These are phyloP conservation scores for Tetrapyrgos nigripes DNA, from an alignment of 1,284 basidiomycete species.

Conservation along the genomic window DNA sequence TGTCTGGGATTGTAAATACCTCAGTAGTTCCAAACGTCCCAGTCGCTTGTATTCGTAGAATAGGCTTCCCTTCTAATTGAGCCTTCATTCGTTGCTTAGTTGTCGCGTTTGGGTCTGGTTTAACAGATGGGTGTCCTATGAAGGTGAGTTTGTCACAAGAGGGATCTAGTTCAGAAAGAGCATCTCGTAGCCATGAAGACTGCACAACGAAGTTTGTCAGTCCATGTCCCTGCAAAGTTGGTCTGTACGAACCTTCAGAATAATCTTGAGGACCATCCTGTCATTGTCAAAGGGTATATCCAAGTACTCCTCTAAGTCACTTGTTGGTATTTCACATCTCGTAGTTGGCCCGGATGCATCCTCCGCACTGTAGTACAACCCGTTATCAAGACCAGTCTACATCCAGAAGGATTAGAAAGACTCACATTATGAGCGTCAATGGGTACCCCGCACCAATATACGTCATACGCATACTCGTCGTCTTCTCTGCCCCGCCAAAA, in stretches of 20 bases:
- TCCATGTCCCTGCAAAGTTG: neutral
- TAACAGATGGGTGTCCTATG: conserved; percentile 68
- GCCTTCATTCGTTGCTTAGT: conserved; percentile 36
- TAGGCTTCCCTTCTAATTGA: conserved; percentile 50
- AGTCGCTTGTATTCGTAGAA: conserved; percentile 78
- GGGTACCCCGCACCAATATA: conserved; percentile 85
- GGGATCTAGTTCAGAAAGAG: conserved; percentile 88
- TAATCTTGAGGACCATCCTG: conserved; percentile 76
- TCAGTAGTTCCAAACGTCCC: conserved; percentile 87
- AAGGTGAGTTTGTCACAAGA: conserved; percentile 85
- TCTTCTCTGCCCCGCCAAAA: conserved; percentile 61
- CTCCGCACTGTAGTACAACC: conserved; percentile 73
- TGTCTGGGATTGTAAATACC: conserved; percentile 43
- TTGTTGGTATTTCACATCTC: conserved; percentile 87
- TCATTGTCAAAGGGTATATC: conserved; percentile 82
- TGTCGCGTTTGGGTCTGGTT: conserved; percentile 21
- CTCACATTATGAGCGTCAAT: conserved; percentile 82
- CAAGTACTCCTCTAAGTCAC: conserved; percentile 82
- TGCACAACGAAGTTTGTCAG: conserved; percentile 33
- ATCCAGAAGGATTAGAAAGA: conserved; percentile 19
- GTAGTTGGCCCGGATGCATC: conserved; percentile 86
- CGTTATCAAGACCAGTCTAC: conserved; percentile 13
- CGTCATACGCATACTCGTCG: conserved; percentile 85
- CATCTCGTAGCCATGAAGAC: conserved; percentile 93
- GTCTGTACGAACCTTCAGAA: conserved; percentile 75